Percentiles rank a stretch among this genome's conserved stretches.
Conservation (phyloP, 1,284 basidiomycete species). For the Apiotrichum akiyoshidainum region DNA sequence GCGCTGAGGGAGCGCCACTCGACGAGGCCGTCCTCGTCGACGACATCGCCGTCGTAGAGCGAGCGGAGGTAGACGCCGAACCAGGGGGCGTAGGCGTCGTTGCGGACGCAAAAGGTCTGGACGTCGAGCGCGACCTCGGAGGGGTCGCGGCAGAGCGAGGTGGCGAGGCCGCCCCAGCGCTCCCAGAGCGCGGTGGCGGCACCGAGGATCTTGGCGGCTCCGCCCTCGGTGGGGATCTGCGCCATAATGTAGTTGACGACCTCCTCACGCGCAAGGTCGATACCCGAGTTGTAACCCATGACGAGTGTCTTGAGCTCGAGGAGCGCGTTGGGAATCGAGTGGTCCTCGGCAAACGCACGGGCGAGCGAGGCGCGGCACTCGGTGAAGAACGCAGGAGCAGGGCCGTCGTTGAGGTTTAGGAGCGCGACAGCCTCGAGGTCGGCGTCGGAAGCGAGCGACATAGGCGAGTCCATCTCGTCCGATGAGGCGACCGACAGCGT, state of each 20-base stretch:
- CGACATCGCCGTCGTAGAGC: slow-evolving; percentile 49
- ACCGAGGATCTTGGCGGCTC: slow-evolving; percentile 28
- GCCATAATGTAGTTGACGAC: slow-evolving; percentile 46
- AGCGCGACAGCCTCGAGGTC: slow-evolving; percentile 24
- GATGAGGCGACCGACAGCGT: slow-evolving; percentile 49
- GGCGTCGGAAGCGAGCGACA: slow-evolving; percentile 21
- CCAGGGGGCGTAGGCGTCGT: slow-evolving; percentile 27
- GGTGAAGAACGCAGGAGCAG: slow-evolving; percentile 36
- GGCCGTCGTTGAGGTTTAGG: slow-evolving; percentile 32
- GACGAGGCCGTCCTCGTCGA: slow-evolving; percentile 46
- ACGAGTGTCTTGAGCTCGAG: slow-evolving; percentile 49
- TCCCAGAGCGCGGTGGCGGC: slow-evolving; percentile 32
- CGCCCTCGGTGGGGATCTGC: slow-evolving; percentile 29
- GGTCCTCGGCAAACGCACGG: slow-evolving; percentile 48
- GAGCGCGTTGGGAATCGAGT: slow-evolving; percentile 44
- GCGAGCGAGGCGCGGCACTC: slow-evolving; percentile 45
- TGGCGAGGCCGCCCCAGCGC: slow-evolving; percentile 44
- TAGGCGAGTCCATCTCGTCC: slow-evolving; percentile 29
- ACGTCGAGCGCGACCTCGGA: slow-evolving; percentile 39
- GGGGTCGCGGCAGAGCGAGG: slow-evolving; percentile 31
- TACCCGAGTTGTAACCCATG: slow-evolving; percentile 49
- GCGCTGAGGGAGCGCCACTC: slow-evolving; percentile 47
- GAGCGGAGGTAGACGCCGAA: slow-evolving; percentile 48
- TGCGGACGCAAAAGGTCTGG: slow-evolving; percentile 18
- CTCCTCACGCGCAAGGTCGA: slow-evolving; percentile 46